These are phyloP conservation scores for Mortierella claussenii DNA, from an alignment of 192 early-diverging fungal genomes.

Conservation along the genomic window DNA sequence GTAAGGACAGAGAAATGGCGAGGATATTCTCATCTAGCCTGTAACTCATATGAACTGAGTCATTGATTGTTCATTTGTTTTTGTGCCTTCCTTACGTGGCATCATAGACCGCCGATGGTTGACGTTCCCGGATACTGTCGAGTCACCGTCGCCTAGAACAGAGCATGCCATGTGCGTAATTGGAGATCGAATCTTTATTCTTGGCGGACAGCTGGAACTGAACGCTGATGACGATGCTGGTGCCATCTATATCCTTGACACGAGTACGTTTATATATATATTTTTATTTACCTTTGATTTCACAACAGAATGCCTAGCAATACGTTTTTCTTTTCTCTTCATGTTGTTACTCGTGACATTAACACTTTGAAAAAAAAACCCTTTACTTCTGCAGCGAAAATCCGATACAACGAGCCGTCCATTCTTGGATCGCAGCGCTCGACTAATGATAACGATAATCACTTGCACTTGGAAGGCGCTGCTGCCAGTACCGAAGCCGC, in stretches of 20 bases:
- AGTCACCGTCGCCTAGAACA: conserved; percentile 58
- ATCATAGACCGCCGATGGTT: conserved; percentile 62
- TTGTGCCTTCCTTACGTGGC: no score
- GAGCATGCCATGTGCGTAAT: conserved; percentile 56
- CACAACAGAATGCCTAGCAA: no score
- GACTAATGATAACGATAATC: conserved; percentile 24
- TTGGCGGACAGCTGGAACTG: conserved; percentile 62
- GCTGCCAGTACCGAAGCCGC: neutral
- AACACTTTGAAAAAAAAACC: neutral
- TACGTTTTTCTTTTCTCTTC: neutral
- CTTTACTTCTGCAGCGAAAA: conserved; percentile 32
- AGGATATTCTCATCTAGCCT: neutral
- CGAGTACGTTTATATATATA: conserved; percentile 30
- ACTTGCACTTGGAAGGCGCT: conserved; percentile 7
- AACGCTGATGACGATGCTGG: conserved; percentile 38
- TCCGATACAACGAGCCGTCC: conserved; percentile 36
- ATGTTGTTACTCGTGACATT: neutral
- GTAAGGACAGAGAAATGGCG: conserved; percentile 16
- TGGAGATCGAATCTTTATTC: conserved; percentile 61
- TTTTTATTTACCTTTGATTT: neutral
- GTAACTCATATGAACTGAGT: no score
- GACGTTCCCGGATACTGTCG: conserved; percentile 65
- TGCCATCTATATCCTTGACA: conserved; percentile 43
- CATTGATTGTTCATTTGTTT: neutral
- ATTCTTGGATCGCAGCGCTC: conserved; percentile 17